These are phyloP conservation scores for Xylariaceae sp. DNA, from an alignment of 2,329 filamentous ascomycete species.

Conservation along the genomic window DNA sequence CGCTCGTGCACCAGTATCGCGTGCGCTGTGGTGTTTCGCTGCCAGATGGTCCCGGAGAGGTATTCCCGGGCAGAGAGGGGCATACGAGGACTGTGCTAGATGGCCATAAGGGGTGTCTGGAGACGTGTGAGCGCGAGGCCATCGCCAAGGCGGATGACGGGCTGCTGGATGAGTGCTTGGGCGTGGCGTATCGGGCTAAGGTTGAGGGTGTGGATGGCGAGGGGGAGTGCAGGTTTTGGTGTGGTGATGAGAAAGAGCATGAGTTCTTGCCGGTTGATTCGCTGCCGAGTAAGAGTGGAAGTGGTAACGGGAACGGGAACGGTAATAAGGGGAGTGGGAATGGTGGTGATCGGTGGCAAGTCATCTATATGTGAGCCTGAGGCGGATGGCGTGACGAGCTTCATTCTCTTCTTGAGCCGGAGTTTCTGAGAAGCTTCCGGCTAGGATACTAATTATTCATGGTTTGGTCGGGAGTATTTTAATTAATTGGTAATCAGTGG, in stretches of 20 bases:
- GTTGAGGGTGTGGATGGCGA: neutral
- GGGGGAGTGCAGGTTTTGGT: conserved; percentile 28
- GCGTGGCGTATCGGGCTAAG: conserved; percentile 29
- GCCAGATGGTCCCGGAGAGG: conserved; percentile 9
- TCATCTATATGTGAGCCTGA: conserved; percentile 27
- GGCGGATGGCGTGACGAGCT: no score
- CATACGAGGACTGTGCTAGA: neutral
- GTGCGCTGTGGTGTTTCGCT: conserved; percentile 31
- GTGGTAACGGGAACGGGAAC: neutral
- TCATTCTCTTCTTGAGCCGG: neutral
- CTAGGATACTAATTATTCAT: no score
- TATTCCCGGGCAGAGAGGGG: conserved; percentile 9
- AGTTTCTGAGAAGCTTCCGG: neutral
- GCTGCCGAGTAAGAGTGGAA: conserved; percentile 1
- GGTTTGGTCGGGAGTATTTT: no score
- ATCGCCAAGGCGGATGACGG: conserved; percentile 22
- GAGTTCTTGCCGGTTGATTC: conserved; percentile 33
- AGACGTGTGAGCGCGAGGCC: conserved; percentile 33
- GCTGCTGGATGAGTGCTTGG: conserved; percentile 31
- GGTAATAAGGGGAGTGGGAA: neutral
- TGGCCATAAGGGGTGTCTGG: conserved; percentile 28
- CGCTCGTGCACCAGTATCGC: conserved; percentile 35
- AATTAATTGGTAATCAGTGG: no score
- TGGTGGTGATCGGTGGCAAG: conserved; percentile 12
- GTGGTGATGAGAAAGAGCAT: conserved; percentile 12